Conservation (phyloP, 116 monocot genomes). For the Posidonia oceanica region DNA sequence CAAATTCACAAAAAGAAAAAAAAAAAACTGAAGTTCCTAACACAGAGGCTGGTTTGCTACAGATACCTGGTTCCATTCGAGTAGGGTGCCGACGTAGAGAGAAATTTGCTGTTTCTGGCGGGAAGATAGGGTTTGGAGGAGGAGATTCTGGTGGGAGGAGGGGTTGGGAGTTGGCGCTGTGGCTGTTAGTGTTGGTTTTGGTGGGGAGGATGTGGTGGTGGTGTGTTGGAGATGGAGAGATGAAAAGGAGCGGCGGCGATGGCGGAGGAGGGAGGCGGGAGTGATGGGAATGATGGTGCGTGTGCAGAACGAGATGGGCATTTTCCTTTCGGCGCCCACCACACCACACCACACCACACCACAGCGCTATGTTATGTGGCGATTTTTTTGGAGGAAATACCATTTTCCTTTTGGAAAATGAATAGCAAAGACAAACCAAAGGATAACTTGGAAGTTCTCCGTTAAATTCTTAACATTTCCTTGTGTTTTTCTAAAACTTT, state of each 20-base stretch:
- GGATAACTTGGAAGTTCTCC: too few relatives aligned
- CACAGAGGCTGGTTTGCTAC: not conserved
- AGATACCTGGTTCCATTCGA: conserved; percentile 85
- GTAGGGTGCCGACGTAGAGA: conserved; percentile 56
- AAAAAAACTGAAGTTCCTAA: not conserved
- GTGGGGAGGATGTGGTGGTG: not conserved
- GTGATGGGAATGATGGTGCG: not conserved
- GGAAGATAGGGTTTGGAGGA: conserved; percentile 30
- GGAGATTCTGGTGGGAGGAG: conserved; percentile 1
- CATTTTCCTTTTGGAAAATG: too few relatives aligned
- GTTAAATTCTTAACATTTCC: too few relatives aligned
- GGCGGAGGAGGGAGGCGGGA: not conserved
- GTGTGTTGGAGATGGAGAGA: not conserved
- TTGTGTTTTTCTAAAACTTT: too few relatives aligned
- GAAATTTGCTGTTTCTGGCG: conserved; percentile 60
- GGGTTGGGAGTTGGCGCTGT: not conserved
- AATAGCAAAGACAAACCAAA: too few relatives aligned
- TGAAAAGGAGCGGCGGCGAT: not conserved
- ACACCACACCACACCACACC: too few relatives aligned
- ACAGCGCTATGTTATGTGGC: too few relatives aligned
- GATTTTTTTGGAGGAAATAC: too few relatives aligned
- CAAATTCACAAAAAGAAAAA: not conserved
- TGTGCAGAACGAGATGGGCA: not conserved
- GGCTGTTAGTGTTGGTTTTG: not conserved
- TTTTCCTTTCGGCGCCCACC: not conserved